Conservation (phyloP, 352 stramenopile genomes). For the Globisporangium splendens region DNA sequence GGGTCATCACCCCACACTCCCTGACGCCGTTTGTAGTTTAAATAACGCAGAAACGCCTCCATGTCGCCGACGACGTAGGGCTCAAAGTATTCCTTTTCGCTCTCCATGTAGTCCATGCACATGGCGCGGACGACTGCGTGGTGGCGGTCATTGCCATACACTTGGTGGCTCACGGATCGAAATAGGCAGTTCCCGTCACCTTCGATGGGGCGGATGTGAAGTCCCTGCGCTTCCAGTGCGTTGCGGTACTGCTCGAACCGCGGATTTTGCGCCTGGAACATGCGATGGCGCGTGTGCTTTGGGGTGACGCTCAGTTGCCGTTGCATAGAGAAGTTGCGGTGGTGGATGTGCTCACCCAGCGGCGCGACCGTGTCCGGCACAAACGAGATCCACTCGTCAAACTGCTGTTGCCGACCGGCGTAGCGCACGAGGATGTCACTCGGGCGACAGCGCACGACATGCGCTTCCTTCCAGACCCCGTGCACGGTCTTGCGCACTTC, state of each 20-base stretch:
- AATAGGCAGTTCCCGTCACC: constrained; percentile 99
- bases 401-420: constrained; percentile 57
- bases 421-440: constrained; percentile 62
- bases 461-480: constrained; percentile 62
- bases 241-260: constrained; percentile 71
- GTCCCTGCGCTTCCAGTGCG: constrained; percentile 34
- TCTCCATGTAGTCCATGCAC: constrained; percentile 96
- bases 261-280: constrained; percentile 73
- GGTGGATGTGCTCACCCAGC: constrained; percentile 52
- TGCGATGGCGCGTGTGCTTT: constrained; percentile 33
- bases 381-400: constrained; percentile 71
- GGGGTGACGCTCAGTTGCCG: constrained; percentile 44
- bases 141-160: constrained; percentile 92
- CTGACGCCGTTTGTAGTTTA: constrained; percentile 85
- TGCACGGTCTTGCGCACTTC: constrained; percentile 48
- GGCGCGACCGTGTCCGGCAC: constrained; percentile 51
- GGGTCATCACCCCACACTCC: constrained; percentile 95
- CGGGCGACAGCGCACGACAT: constrained; percentile 42
- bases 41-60: constrained; percentile 87
- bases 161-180: constrained; percentile 93
- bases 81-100: constrained; percentile 91
- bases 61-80: constrained; percentile 88
- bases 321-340: constrained; percentile 18
- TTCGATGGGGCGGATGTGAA: constrained; percentile 70
- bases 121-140: constrained; percentile 86